Conservation (phyloP, 768 basidiomycete genomes). For the Suillus placidus region DNA sequence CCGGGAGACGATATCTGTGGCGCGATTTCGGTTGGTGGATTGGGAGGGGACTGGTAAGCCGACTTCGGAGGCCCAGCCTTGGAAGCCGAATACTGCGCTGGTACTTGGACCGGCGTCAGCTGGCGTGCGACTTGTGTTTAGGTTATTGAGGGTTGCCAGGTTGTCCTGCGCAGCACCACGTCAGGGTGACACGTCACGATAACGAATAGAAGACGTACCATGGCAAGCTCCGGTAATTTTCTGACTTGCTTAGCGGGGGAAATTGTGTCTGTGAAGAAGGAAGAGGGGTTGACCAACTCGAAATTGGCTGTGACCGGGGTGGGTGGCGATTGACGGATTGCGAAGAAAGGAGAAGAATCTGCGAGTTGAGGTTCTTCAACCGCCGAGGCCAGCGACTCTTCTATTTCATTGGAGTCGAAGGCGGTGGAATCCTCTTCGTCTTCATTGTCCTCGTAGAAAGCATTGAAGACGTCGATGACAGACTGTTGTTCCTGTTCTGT, state of each 20-base stretch:
- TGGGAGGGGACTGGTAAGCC: slow-evolving; percentile 21
- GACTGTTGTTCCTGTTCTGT: slow-evolving; percentile 33
- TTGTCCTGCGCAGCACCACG: slow-evolving; percentile 24
- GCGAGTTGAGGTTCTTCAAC: slow-evolving; percentile 22
- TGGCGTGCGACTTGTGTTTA: slow-evolving; percentile 24
- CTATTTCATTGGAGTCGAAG: not conserved
- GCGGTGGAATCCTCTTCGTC: not conserved
- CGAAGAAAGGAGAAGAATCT: slow-evolving; percentile 6
- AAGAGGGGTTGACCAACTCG: slow-evolving; percentile 28
- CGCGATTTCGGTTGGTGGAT: slow-evolving; percentile 25
- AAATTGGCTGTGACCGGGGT: slow-evolving; percentile 12
- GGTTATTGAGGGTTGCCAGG: slow-evolving; percentile 30
- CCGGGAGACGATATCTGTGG: slow-evolving; percentile 33
- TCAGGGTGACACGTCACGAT: not conserved
- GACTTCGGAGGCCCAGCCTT: slow-evolving; percentile 36
- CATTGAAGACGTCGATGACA: slow-evolving; percentile 33
- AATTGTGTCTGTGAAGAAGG: slow-evolving; percentile 24
- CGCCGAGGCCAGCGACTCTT: slow-evolving; percentile 15
- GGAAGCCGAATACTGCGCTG: slow-evolving; percentile 25
- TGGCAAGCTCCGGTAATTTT: slow-evolving; percentile 34
- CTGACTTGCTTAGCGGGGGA: slow-evolving; percentile 27
- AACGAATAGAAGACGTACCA: slow-evolving; percentile 23
- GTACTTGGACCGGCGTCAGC: slow-evolving; percentile 17
- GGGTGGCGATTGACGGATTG: slow-evolving; percentile 9
- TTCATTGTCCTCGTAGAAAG: slow-evolving; percentile 34